Percentiles rank a stretch among this genome's conserved stretches.
Conservation (phyloP, 805 yeast species). For the Nakazawaea wyomingensis region DNA sequence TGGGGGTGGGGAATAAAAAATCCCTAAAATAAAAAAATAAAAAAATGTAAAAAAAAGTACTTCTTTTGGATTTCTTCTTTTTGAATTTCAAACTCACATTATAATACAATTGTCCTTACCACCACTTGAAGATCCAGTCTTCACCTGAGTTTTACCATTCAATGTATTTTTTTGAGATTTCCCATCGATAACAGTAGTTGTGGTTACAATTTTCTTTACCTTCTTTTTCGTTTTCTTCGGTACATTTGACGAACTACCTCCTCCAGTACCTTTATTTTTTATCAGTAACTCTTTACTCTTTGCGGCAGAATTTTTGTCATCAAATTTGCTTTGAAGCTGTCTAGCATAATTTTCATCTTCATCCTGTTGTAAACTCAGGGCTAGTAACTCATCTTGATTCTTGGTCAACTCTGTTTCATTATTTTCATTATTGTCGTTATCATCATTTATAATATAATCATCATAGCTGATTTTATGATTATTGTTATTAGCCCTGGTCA, state of each 20-base stretch:
- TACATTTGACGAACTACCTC: not conserved
- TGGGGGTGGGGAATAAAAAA: too few species aligned
- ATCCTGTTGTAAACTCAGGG: conserved; percentile 26
- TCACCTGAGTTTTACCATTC: not conserved
- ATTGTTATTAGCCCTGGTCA: too few species aligned
- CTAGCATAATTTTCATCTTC: conserved; percentile 28
- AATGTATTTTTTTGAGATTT: not conserved
- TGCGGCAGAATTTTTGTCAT: conserved; percentile 3
- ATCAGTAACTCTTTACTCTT: not conserved
- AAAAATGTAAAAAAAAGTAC: too few species aligned
- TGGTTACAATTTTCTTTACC: not conserved
- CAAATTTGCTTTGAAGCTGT: conserved; percentile 20
- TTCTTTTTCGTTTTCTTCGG: not conserved
- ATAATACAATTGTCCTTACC: conserved; percentile 1
- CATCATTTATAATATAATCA: conserved; percentile 16
- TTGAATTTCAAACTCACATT: conserved; percentile 3
- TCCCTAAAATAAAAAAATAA: too few species aligned
- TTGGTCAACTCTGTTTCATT: conserved; percentile 19
- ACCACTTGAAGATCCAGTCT: not conserved
- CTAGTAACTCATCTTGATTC: conserved; percentile 22
- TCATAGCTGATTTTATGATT: conserved; percentile 14
- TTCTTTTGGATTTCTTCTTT: too few species aligned
- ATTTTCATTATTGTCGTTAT: conserved; percentile 24
- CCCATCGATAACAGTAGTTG: not conserved
- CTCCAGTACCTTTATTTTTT: not conserved